These are phyloP conservation scores for Calonectria henricotiae DNA, from an alignment of 2,329 filamentous ascomycete species.

Conservation along the genomic window DNA sequence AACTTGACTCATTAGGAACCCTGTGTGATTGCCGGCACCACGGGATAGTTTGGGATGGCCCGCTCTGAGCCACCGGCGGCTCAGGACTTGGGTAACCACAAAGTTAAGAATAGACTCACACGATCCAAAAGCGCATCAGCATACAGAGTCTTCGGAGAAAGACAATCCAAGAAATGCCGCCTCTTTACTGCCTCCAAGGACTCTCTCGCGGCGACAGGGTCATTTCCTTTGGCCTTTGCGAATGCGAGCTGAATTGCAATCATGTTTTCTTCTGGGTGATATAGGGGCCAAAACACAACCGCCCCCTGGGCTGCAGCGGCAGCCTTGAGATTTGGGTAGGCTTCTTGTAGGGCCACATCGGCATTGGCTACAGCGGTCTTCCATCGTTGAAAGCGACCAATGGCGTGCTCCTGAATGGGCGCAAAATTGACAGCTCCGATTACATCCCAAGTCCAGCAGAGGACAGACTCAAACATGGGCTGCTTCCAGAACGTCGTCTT, in stretches of 20 bases:
- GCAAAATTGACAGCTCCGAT: constrained; percentile 45
- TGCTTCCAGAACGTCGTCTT: constrained; percentile 47
- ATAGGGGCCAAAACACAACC: constrained; percentile 43
- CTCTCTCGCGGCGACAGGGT: constrained; percentile 22
- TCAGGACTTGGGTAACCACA: constrained; percentile 40
- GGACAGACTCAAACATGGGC: constrained; percentile 40
- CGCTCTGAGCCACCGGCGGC: not conserved
- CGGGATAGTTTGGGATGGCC: not conserved
- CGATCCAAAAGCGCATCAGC: constrained; percentile 31
- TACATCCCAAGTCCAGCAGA: constrained; percentile 41
- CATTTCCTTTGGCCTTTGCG: constrained; percentile 7
- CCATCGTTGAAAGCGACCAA: constrained; percentile 47
- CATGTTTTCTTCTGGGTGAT: constrained; percentile 40
- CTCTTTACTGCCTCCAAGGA: constrained; percentile 9
- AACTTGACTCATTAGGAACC: too few species aligned
- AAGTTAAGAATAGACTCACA: constrained; percentile 37
- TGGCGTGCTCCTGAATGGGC: constrained; percentile 28
- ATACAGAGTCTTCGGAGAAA: constrained; percentile 40
- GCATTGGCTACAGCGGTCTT: constrained; percentile 36
- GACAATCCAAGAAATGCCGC: constrained; percentile 7
- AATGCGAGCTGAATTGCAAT: constrained; percentile 43
- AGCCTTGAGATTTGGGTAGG: constrained; percentile 44
- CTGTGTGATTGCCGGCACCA: not conserved
- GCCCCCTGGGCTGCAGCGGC: constrained; percentile 41
- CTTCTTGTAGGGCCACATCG: constrained; percentile 38